Evolutionary conservation across 768 basidiomycete species (phyloP), one percentile per base, ranked within the genome.

Genomic region (Tricholoma furcatifolium): DNA sequence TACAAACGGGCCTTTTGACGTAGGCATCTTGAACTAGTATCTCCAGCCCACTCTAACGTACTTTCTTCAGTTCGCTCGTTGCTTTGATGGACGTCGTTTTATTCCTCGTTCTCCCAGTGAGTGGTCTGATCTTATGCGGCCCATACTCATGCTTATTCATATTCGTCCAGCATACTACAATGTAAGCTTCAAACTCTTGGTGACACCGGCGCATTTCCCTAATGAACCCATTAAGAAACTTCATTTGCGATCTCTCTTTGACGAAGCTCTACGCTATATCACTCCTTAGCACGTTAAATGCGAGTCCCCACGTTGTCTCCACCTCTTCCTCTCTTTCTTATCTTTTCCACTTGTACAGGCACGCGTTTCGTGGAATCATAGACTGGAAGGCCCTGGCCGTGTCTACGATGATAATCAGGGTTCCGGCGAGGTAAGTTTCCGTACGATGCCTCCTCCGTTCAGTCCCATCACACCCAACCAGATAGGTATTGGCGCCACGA

Each of bases 191-290:
- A 9, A 23, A 31, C 6, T 21, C 6, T 10, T 31, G 8, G 12
- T 38, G 4, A 38, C 18, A 11, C 27, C 7, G 2, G 24, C n/a
- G 30, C 24, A 55, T 7, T 11, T 1, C 39, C 14, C 12, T 8
- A 15, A 18, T 14, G n/a, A 7, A n/a, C 47, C 21, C 27, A 31
- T 40, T 4, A 39, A 73, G 75, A 23, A 78, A 77, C 55, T 77
- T 79, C 57, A 52, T 77, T n/a, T 79, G 73, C 71, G 76, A 77
- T 57, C 63, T 79, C 17, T 65, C 73, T 6, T 62, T 79, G 18
- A 68, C 74, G 2, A 78, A 76, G 49, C 64, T 79, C 10, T 79
- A 79, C 59, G 53, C 73, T 20, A 79, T 77, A 44, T 76, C 74
- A 46, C 64, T 77, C 9, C 58, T 79, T 42, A 76, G 75, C 6